A percentile compares a stretch with the other conserved stretches of the same genome.
phyloP scores from a whole-genome alignment of 495 filamentous ascomycete species.

The Cercophora samala region DNA sequence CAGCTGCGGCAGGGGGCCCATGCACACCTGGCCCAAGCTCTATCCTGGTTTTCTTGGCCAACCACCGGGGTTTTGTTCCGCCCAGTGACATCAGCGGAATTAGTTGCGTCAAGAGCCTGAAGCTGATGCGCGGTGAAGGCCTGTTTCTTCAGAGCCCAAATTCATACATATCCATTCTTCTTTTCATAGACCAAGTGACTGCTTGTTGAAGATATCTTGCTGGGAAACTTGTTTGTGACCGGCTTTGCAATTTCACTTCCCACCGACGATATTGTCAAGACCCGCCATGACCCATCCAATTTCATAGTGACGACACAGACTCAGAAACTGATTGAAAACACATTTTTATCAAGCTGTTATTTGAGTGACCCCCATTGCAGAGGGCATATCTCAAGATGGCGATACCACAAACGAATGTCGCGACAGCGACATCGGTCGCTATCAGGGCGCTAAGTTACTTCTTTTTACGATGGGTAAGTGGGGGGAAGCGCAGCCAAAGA shows the following conservation, averaged over 20 bases:
- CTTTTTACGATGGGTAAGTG: constrained; percentile 83
- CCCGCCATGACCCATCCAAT: constrained; percentile 2
- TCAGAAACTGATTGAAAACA: not conserved
- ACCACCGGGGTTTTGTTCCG: constrained; percentile 16
- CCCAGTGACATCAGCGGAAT: constrained; percentile 30
- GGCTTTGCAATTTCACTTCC: not conserved
- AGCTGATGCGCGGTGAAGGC: not conserved
- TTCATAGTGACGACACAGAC: constrained; percentile 1
- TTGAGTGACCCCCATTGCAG: not conserved
- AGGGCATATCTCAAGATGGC: constrained; percentile 20
- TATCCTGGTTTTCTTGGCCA: not conserved
- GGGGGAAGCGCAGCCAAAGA: not conserved
- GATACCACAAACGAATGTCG: constrained; percentile 30
- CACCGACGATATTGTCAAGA: not conserved
- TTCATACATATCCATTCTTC: not conserved
- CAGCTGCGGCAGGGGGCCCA: not conserved
- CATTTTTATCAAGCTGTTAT: not conserved
- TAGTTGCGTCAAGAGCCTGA: constrained; percentile 20
- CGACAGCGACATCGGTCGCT: constrained; percentile 47
- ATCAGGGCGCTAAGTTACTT: constrained; percentile 63
- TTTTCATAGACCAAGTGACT: not conserved
- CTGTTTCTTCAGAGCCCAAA: not conserved
- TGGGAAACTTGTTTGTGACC: not conserved
- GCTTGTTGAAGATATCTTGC: not conserved
- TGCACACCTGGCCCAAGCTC: constrained; percentile 12